These are phyloP conservation scores for Populus ilicifolia DNA, from an alignment of 345 rosid genomes.

Conservation along the genomic window DNA sequence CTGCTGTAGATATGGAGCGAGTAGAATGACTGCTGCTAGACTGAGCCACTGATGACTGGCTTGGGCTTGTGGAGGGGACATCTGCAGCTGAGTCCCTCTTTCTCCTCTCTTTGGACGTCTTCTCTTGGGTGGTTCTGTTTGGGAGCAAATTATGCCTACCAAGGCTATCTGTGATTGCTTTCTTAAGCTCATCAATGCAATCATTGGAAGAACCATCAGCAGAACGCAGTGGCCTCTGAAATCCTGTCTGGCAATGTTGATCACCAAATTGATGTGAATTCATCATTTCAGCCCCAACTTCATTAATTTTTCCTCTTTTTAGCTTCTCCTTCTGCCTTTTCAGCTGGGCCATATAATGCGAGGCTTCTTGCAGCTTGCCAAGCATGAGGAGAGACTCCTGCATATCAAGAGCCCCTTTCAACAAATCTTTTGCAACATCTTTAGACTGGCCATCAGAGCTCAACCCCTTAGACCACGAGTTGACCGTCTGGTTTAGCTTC, in stretches of 20 bases:
- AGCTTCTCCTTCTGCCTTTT: conserved; percentile 39
- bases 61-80: conserved; percentile 63
- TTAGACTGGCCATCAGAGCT: conserved; percentile 41
- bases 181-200: conserved; percentile 59
- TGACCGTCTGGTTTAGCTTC: conserved; percentile 65
- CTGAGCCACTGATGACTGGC: conserved; percentile 46
- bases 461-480: conserved; percentile 55
- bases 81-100: conserved; percentile 40
- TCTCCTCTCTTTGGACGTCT: conserved; percentile 22
- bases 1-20: conserved; percentile 3
- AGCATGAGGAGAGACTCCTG: conserved; percentile 79
- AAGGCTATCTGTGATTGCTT: conserved; percentile 53
- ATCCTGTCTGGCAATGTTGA: conserved; percentile 12
- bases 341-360: conserved; percentile 41
- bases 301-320: conserved; percentile 27
- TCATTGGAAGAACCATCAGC: conserved; percentile 48
- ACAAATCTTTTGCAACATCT: conserved; percentile 62
- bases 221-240: conserved; percentile 31
- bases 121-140: conserved; percentile 20
- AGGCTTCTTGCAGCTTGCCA: conserved; percentile 70
- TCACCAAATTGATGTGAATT: conserved; percentile 38
- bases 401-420: conserved; percentile 81
- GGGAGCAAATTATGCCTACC: conserved; percentile 55
- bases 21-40: conserved; percentile 30
- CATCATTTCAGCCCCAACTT: conserved; percentile 32